Conservation (phyloP, 2,329 filamentous ascomycete species). For the Bipolaris gigantea region DNA sequence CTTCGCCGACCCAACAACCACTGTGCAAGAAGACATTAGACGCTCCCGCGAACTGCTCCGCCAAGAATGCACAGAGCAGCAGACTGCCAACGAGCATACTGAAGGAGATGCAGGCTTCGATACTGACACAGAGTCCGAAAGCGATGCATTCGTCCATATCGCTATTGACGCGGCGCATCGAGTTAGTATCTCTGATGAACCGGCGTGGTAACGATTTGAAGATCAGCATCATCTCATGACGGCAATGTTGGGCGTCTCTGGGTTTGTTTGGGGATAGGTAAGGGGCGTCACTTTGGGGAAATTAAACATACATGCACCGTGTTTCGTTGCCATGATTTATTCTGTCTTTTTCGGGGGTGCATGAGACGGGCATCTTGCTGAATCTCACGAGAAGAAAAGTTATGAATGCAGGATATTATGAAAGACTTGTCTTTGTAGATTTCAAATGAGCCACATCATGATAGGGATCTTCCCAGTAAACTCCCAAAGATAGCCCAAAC, state of each 20-base stretch:
- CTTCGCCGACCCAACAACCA: background rate
- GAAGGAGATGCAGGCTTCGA: background rate
- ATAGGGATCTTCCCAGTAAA: too few species aligned
- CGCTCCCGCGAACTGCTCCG: background rate
- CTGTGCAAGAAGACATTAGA: background rate
- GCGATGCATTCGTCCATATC: background rate
- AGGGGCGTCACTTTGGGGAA: too few species aligned
- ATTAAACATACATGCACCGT: too few species aligned
- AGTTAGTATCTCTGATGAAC: background rate
- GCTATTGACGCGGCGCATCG: background rate
- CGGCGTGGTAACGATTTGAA: background rate
- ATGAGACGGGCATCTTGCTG: too few species aligned
- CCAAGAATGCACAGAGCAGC: background rate
- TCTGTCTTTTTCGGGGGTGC: too few species aligned
- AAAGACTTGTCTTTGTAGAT: too few species aligned
- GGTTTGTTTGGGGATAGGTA: too few species aligned
- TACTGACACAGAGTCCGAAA: background rate
- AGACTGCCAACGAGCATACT: background rate
- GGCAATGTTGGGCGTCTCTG: background rate
- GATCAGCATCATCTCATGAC: background rate
- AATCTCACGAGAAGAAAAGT: too few species aligned
- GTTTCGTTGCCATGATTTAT: too few species aligned
- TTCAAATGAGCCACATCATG: too few species aligned
- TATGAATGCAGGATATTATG: too few species aligned
- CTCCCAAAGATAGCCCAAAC: too few species aligned